phyloP scores from a whole-genome alignment of 169 alveolate species.

The Plasmodium blacklocki region DNA sequence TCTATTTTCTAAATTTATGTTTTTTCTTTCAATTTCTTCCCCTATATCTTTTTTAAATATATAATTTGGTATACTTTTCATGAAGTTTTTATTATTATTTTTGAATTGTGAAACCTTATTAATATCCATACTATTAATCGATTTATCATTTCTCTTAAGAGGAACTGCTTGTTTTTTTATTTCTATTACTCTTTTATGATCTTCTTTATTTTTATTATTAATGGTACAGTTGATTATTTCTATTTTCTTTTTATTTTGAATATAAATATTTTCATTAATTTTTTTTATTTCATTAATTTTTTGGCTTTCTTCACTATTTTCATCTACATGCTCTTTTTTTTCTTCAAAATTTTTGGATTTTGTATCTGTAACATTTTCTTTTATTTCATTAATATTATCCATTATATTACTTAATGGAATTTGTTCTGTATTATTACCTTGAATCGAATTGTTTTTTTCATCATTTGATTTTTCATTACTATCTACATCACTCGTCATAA shows the following conservation, averaged over 20 bases:
- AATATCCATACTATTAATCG: neutral
- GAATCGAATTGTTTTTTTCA: neutral
- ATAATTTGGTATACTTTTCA: neutral
- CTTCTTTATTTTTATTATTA: slow-evolving; percentile 12
- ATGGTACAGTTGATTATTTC: slow-evolving; percentile 8
- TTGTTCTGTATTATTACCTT: too few relatives aligned
- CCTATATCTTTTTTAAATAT: neutral
- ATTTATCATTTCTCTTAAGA: slow-evolving; percentile 15
- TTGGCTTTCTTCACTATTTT: slow-evolving; percentile 17
- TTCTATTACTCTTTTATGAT: slow-evolving; percentile 9
- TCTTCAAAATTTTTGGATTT: neutral
- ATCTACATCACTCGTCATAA: neutral
- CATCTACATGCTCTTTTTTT: slow-evolving; percentile 13
- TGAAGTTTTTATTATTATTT: neutral
- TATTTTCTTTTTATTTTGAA: slow-evolving; percentile 20
- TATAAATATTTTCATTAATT: neutral
- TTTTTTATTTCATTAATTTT: slow-evolving; percentile 11
- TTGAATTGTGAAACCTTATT: neutral
- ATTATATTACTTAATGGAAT: neutral
- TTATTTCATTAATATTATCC: neutral
- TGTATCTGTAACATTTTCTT: neutral
- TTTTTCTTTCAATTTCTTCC: neutral
- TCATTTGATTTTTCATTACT: neutral
- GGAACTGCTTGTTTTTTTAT: slow-evolving; percentile 7
- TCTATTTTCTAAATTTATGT: neutral